A percentile compares a stretch with the other conserved stretches of the same genome.
Evolutionary conservation across 1,284 basidiomycete genomes (phyloP).

Genomic region (Ganoderma leucocontextum): DNA sequence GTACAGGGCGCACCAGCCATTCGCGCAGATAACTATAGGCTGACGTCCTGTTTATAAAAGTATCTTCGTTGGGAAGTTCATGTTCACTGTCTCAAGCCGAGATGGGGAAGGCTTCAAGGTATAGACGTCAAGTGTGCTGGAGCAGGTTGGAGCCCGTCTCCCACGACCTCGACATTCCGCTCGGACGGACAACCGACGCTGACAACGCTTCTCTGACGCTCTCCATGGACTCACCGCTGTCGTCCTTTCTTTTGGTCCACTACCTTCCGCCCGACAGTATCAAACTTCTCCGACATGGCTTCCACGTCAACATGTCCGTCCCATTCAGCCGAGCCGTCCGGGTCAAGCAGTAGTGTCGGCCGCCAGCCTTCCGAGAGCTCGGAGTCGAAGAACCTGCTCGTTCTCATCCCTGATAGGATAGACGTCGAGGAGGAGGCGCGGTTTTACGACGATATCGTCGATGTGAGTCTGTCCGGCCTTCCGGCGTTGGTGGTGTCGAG

Average conservation of each 20-base stretch:
- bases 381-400: slow-evolving; percentile 35
- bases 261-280: background rate
- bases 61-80: too few species aligned
- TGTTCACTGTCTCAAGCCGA: too few species aligned
- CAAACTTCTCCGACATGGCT: background rate
- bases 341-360: slow-evolving; percentile 9
- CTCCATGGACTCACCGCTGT: slow-evolving; percentile 4
- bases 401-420: slow-evolving; percentile 48
- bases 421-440: slow-evolving; percentile 56
- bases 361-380: slow-evolving; percentile 18
- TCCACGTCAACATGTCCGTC: slow-evolving; percentile 5
- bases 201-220: background rate
- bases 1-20: slow-evolving; percentile 65
- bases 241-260: slow-evolving; percentile 1
- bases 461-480: slow-evolving; percentile 40
- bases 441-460: slow-evolving; percentile 56
- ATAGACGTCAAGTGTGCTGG: too few species aligned
- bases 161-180: background rate
- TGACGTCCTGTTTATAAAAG: too few species aligned
- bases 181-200: background rate
- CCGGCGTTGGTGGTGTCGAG: background rate
- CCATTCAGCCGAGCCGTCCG: slow-evolving; percentile 28
- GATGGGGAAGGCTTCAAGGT: too few species aligned
- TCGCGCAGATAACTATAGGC: slow-evolving; percentile 56
- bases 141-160: background rate